phyloP scores from a whole-genome alignment of 306 rosid species.

The Pyrus communis region DNA sequence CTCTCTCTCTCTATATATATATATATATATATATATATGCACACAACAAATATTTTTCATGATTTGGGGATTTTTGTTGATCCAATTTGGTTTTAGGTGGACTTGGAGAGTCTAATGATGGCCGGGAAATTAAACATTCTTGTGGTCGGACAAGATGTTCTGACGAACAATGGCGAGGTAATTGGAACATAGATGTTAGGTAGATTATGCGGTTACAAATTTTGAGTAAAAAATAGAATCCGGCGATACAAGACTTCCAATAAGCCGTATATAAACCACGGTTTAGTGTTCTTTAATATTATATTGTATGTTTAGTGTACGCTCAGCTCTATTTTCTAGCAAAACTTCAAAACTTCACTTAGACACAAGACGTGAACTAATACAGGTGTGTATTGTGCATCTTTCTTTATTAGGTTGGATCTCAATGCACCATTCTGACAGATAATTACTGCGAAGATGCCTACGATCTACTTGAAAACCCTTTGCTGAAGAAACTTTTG shows the following conservation, averaged over 20 bases:
- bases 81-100: slow-evolving; percentile 43
- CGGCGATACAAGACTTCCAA: too few relatives aligned
- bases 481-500: slow-evolving; percentile 71
- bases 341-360: too few relatives aligned
- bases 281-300: too few relatives aligned
- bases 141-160: slow-evolving; percentile 62
- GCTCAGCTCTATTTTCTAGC: too few relatives aligned
- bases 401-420: slow-evolving; percentile 51
- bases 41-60: background rate
- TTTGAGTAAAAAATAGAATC: too few relatives aligned
- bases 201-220: too few relatives aligned
- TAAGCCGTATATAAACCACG: too few relatives aligned
- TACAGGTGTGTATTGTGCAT: background rate
- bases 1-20: too few relatives aligned
- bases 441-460: slow-evolving; percentile 91
- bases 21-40: too few relatives aligned
- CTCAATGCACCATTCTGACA: slow-evolving; percentile 73
- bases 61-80: slow-evolving; percentile 13
- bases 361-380: background rate
- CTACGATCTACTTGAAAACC: slow-evolving; percentile 71
- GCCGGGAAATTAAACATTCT: slow-evolving; percentile 50
- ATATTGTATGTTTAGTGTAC: too few relatives aligned
- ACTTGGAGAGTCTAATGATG: slow-evolving; percentile 59
- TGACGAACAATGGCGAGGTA: slow-evolving; percentile 52
- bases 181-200: slow-evolving; percentile 19